Conservation (phyloP, 169 alveolate species). For the Plasmodium gonderi region DNA sequence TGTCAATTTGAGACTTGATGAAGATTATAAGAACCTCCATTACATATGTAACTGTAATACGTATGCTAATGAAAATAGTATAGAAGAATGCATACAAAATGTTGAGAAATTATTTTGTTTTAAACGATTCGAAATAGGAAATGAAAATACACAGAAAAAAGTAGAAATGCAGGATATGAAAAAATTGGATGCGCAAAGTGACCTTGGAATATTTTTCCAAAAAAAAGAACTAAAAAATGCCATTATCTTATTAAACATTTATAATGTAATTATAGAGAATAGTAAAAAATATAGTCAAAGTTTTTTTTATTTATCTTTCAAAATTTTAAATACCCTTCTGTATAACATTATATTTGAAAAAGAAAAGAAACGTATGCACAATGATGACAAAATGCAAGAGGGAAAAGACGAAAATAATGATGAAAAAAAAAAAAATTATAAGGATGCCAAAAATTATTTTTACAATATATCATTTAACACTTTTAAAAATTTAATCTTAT, state of each 20-base stretch:
- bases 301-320: slow-evolving; percentile 54
- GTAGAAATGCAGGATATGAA: neutral
- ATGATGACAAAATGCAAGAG: neutral
- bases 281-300: slow-evolving; percentile 47
- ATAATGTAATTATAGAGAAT: slow-evolving; percentile 54
- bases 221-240: slow-evolving; percentile 64
- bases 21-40: neutral
- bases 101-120: slow-evolving; percentile 1
- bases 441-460: neutral
- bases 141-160: neutral
- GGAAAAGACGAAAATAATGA: neutral
- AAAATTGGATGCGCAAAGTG: neutral
- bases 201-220: slow-evolving; percentile 42
- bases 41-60: slow-evolving; percentile 3
- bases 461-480: slow-evolving; percentile 31
- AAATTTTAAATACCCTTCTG: slow-evolving; percentile 49
- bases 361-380: too few species aligned
- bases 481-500: slow-evolving; percentile 25
- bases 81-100: slow-evolving; percentile 33
- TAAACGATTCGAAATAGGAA: neutral
- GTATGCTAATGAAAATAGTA: neutral
- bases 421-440: neutral
- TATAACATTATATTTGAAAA: slow-evolving; percentile 3
- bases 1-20: slow-evolving; percentile 13
- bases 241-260: slow-evolving; percentile 40